phyloP scores from a whole-genome alignment of 2,329 filamentous ascomycete species.

The Trichophyton equinum region DNA sequence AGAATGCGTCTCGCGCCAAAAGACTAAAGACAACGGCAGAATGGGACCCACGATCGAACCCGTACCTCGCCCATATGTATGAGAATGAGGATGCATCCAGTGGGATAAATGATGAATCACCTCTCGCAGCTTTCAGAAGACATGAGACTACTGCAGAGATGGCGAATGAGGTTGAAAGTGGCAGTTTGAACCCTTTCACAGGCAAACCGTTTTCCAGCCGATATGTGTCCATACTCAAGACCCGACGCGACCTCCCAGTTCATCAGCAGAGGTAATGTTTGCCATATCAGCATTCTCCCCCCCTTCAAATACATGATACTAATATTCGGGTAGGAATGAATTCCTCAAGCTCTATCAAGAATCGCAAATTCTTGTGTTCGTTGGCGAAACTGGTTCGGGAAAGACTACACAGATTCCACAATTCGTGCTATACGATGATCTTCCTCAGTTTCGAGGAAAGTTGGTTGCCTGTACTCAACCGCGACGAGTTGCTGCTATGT shows the following conservation, averaged over 20 bases:
- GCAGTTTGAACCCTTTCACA: slow-evolving; percentile 75
- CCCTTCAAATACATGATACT: not conserved
- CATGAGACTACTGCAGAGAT: slow-evolving; percentile 69
- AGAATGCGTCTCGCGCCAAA: slow-evolving; percentile 40
- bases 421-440: slow-evolving; percentile 93
- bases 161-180: slow-evolving; percentile 63
- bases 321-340: slow-evolving; percentile 51
- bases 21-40: slow-evolving; percentile 41
- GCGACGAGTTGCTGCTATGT: slow-evolving; percentile 95
- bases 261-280: slow-evolving; percentile 64
- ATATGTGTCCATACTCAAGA: slow-evolving; percentile 83
- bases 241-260: slow-evolving; percentile 74
- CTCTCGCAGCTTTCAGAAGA: slow-evolving; percentile 53
- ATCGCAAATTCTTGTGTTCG: slow-evolving; percentile 92
- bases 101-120: slow-evolving; percentile 28
- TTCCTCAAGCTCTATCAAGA: slow-evolving; percentile 88
- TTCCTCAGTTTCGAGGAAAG: slow-evolving; percentile 74
- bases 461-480: slow-evolving; percentile 96
- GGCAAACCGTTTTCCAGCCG: slow-evolving; percentile 60
- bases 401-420: slow-evolving; percentile 99
- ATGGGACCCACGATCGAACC: slow-evolving; percentile 53
- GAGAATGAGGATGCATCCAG: slow-evolving; percentile 36
- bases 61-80: slow-evolving; percentile 85
- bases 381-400: slow-evolving; percentile 97
- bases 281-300: not conserved